Base-by-base conservation (phyloP, 371 early-diverging fungal genomes). In the Rhizopus delemar region DNA sequence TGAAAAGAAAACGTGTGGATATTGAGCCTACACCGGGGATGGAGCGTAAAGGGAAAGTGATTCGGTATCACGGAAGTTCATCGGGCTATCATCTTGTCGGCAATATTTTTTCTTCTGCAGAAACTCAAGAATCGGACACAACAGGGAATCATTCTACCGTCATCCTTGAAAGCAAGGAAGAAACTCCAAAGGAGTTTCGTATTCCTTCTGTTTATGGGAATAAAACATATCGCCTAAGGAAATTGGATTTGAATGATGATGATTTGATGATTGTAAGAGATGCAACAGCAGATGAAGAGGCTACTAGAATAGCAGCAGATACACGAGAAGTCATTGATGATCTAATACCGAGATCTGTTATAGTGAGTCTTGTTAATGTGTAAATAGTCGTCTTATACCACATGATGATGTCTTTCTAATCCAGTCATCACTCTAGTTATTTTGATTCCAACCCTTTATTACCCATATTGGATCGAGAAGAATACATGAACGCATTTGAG, bases 61-160 rank as follows among this genome's bases (percentile, higher is more conserved):
- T 70, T 2, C 65, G 80, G 35, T 79, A 74, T 29, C 74, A 68
- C 5, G 80, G 80, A 7, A 79, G 80, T 34, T 79, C 80, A 1
- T 76, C 80, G 8, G 80, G 80, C 6, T 74, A 67, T 51, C 74
- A 79, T 59, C 54, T 79, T 2, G 68, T 74, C 34, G 62, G 68
- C 2, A 66, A 78, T 15, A 65, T 75, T 13, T 46, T 64, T 5
- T 53, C 58, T n/a, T 32, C 16, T 4, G 34, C 52, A 5, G 60
- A 50, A 8, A 50, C 38, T 31, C 51, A 62, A 9, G 39, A 22
- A 6, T 34, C 28, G 6, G 50, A 53, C 12, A 3, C 16, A 28
- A 11, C 29, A 33, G 36, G 6, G 11, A 11, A 36, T 11, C 36
- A 36, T 36, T 8, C 36, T 6, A 11, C 36, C 5, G 8, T 28